Base-by-base conservation (phyloP, 129 eudicot species). In the carrot (Daucus carota) region DNA sequence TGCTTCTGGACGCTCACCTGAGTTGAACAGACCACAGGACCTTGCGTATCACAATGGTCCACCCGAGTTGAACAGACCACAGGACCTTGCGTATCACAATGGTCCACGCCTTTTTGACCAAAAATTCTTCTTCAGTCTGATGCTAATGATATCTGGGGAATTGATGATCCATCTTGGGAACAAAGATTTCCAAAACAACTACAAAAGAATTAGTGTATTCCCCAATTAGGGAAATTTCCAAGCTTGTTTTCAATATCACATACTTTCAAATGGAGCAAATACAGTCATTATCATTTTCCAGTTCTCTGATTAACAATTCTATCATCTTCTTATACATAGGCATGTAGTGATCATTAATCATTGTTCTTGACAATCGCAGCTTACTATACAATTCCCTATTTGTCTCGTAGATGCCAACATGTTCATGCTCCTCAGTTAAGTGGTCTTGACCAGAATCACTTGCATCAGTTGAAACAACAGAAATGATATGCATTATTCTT, bases 331-430 rank as follows among this genome's bases (percentile, higher is more conserved):
- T 95, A 78, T 95, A 95, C 99, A 95, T 95, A 8, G 99, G 99
- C 99, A 95, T 95, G 76, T 95, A 95, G 85, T 95, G 99, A 85
- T 95, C 99, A 47, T 95, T 95, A 62, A 95, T 91, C 99, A 95
- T 95, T 0, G 97, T 91, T 84, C 87, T 91, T 6, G 99, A 89
- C 81, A 95, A 72, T 75, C 99, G 86, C 29, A 95, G 84, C 83
- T 95, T 95, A 73, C 96, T 91, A 80, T 95, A 95, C 82, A 95
- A 84, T 44, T 95, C 94, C 76, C 99, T 84, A 32, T 87, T 85
- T 65, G 99, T 91, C 86, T 86, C 94, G 22, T 91, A 95, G n/a
- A 95, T 83, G 69, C 93, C 96, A 67, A 67, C 72, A 67, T 67
- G 72, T 34, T 67, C 72, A 32, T 67, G 72, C 62, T 90, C 93